Evolutionary conservation across 2,329 filamentous ascomycete species (phyloP), one percentile per base, ranked within the genome.

Genomic region (Talaromyces sp.): DNA sequence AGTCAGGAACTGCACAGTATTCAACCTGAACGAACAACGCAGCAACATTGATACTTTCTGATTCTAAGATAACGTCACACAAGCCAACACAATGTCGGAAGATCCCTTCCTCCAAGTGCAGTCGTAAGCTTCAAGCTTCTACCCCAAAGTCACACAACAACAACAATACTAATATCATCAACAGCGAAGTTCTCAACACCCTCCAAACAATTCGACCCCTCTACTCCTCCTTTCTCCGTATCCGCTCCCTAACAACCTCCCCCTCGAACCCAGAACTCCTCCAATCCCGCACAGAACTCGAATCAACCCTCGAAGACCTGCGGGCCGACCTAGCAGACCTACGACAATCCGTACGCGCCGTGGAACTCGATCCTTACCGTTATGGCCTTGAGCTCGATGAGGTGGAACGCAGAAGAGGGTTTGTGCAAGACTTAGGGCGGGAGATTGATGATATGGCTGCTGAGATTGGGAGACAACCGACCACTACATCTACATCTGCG

Each of bases 141-240:
- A 24, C 50, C 43, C 50, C 27, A 31, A 31, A 31, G 31, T 2
- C 27, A n/a, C 52, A 22, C 6, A 22, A 41, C n/a, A 50, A 19
- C 49, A 50, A 67, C 62, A 64, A 6, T 6, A 43, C 50, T 52
- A 57, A 58, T 13, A 24, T 11, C 9, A 7, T 9, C 22, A 57
- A 66, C 75, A 97, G 93, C 80, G 95, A 99, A 80, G 92, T 98
- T 70, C 89, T 96, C 70, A 82, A 88, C 68, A 90, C 96, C 67
- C 88, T 99, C 69, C 86, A 90, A 69, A 87, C 87, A 14, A 90
- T 92, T 62, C 90, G 94, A 10, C 89, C 93, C 61, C 88, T 97
- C 65, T 97, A 97, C 84, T 89, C 91, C 69, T 97, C 93, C 16
- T 99, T 97, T 82, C 86, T 97, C 50, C 94, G 95, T 75, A 99